Conservation (phyloP, 192 early-diverging fungal species). For the Martensiomyces pterosporus region DNA sequence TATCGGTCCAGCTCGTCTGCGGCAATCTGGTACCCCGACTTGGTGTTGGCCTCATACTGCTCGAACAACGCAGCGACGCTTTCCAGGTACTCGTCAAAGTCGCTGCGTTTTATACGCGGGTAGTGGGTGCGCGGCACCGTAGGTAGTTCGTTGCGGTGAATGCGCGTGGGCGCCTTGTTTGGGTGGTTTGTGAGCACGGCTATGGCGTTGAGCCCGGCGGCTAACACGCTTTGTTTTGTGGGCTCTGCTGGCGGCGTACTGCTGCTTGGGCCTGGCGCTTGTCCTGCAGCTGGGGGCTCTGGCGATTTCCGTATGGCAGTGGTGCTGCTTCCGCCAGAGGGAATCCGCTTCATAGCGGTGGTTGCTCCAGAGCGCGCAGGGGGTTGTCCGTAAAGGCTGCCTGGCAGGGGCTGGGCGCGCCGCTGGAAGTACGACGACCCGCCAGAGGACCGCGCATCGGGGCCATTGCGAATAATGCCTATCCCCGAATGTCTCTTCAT, state of each 20-base stretch:
- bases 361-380: too few species aligned
- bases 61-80: slow-evolving; percentile 73
- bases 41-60: slow-evolving; percentile 69
- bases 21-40: slow-evolving; percentile 44
- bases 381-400: too few species aligned
- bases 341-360: too few species aligned
- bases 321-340: not conserved
- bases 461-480: slow-evolving; percentile 35
- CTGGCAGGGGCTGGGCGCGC: slow-evolving; percentile 35
- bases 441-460: slow-evolving; percentile 19
- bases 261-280: not conserved
- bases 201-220: slow-evolving; percentile 40
- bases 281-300: not conserved
- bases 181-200: slow-evolving; percentile 50
- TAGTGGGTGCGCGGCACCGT: slow-evolving; percentile 49
- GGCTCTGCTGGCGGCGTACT: not conserved
- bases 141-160: slow-evolving; percentile 50
- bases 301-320: not conserved
- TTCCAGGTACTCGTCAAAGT: slow-evolving; percentile 85
- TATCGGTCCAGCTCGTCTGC: slow-evolving; percentile 50
- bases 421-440: slow-evolving; percentile 50
- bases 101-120: slow-evolving; percentile 57
- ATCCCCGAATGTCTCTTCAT: slow-evolving; percentile 50
- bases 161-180: slow-evolving; percentile 42
- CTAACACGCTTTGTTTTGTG: too few species aligned